Evolutionary conservation across 371 early-diverging fungal genomes (phyloP).

Genomic region (Furculomyces boomerangus): DNA sequence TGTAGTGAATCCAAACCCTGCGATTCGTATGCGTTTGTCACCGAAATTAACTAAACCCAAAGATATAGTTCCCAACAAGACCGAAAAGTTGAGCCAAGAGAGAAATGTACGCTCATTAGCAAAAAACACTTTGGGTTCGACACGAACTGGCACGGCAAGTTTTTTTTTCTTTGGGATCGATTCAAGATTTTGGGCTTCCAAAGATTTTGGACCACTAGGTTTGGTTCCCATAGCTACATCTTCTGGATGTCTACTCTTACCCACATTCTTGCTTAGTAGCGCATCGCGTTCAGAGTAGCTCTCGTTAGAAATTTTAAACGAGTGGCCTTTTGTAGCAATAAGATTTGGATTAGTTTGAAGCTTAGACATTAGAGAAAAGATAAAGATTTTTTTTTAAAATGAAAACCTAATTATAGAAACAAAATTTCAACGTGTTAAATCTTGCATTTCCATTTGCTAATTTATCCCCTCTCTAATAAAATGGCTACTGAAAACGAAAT

Average conservation of each 20-base stretch:
- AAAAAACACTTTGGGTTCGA: slow-evolving; percentile 99
- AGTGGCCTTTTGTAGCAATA: slow-evolving; percentile 1
- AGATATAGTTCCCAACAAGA: slow-evolving; percentile 53
- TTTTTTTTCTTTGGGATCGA: slow-evolving; percentile 25
- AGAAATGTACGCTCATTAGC: slow-evolving; percentile 99
- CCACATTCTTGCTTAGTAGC: background rate
- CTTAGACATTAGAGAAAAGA: slow-evolving; percentile 3
- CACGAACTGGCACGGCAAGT: slow-evolving; percentile 69
- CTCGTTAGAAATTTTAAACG: background rate
- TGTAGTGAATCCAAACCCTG: slow-evolving; percentile 61
- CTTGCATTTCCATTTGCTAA: too few species aligned
- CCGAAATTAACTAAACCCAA: slow-evolving; percentile 74
- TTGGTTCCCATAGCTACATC: background rate
- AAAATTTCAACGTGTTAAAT: too few species aligned
- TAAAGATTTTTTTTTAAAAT: too few species aligned
- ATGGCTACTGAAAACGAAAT: background rate
- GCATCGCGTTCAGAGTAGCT: background rate
- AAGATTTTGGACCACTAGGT: background rate
- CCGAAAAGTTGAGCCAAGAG: slow-evolving; percentile 67
- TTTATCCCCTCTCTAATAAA: too few species aligned
- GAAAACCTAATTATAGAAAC: too few species aligned
- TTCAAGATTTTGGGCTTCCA: background rate
- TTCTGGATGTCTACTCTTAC: background rate
- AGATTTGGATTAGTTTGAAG: slow-evolving; percentile 1
- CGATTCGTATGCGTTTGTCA: slow-evolving; percentile 49